Evolutionary conservation across 2,329 filamentous ascomycete genomes (phyloP), one percentile per base, ranked within the genome.

Genomic region (Xylariaceae sp.): DNA sequence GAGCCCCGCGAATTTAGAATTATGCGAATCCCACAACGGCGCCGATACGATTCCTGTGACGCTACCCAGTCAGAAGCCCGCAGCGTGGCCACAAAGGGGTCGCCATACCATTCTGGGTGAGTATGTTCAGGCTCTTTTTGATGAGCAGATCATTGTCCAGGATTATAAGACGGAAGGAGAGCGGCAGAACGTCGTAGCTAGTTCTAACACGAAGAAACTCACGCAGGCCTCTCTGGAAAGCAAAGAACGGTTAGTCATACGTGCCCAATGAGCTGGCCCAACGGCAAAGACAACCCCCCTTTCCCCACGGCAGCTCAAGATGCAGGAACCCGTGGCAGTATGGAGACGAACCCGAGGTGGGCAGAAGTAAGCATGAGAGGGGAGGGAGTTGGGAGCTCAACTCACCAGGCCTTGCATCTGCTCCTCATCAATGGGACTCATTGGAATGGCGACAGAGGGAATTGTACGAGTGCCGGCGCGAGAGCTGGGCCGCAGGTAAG

Each of bases 181-280:
- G 84, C 15, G 94, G 94, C 41, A 99, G 82, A 63, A 99, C 94
- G 76, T 99, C 94, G 79, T 99, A 99, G 73, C 92, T 97, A 29
- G 91, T 97, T 69, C 94, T 88, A 64, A 95, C 88, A 74, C 92
- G 96, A 71, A 99, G 86, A 76, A 99, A 99, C 66, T 96, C 90
- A 74, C 94, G 89, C 67, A 97, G 92, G 59, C 89, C 88, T 78
- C 87, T 87, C 92, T 96, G 74, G 61, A 65, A 32, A 27, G n/a
- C 18, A 16, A 44, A 37, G 35, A 36, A 35, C 26, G 45, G 61
- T 66, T 24, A 65, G 60, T 51, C 29, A 33, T 50, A 15, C 11
- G 43, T 37, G 23, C 29, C 27, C 18, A 8, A 47, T 33, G 10
- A 9, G 15, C n/a, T 50, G 4, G 15, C 6, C 21, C 26, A 49